phyloP scores from a whole-genome alignment of 352 stramenopile genomes.

The Globisporangium spiculum region DNA sequence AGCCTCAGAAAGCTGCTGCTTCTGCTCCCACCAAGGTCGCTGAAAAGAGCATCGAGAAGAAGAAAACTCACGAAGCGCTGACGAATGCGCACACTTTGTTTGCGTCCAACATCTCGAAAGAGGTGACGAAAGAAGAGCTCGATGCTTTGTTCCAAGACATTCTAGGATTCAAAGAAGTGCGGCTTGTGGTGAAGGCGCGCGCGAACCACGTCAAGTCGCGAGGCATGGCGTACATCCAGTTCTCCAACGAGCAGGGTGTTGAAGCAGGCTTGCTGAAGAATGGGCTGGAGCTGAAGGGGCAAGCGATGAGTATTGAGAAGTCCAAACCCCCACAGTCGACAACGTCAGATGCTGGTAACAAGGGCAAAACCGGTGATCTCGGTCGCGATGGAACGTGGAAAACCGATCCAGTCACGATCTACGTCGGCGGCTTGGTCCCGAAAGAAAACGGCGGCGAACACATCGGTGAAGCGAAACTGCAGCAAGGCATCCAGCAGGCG shows the following conservation, averaged over 20 bases:
- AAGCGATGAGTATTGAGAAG: slow-evolving; percentile 45
- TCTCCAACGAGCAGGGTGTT: slow-evolving; percentile 42
- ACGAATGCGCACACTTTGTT: slow-evolving; percentile 71
- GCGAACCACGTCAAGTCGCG: slow-evolving; percentile 58
- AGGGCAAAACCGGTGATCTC: not conserved
- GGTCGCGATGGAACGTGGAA: slow-evolving; percentile 37
- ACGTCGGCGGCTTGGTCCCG: slow-evolving; percentile 44
- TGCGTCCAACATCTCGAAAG: slow-evolving; percentile 63
- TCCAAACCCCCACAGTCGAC: slow-evolving; percentile 36
- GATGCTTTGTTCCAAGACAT: slow-evolving; percentile 50
- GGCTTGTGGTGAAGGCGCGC: slow-evolving; percentile 62
- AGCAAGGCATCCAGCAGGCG: slow-evolving; percentile 35
- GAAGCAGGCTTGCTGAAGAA: slow-evolving; percentile 20
- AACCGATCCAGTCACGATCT: slow-evolving; percentile 50
- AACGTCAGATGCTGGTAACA: not conserved
- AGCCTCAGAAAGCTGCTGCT: slow-evolving; percentile 7
- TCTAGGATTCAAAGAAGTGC: slow-evolving; percentile 47
- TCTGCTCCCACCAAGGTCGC: slow-evolving; percentile 4
- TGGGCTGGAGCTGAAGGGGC: slow-evolving; percentile 11
- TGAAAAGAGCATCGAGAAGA: slow-evolving; percentile 26
- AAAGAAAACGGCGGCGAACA: slow-evolving; percentile 17
- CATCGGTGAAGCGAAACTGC: slow-evolving; percentile 33
- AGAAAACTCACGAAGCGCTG: slow-evolving; percentile 29
- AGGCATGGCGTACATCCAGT: slow-evolving; percentile 77
- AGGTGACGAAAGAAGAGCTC: slow-evolving; percentile 49